Evolutionary conservation across 257 asterid genomes (phyloP).

Genomic region (Solanum tarapatanum): DNA sequence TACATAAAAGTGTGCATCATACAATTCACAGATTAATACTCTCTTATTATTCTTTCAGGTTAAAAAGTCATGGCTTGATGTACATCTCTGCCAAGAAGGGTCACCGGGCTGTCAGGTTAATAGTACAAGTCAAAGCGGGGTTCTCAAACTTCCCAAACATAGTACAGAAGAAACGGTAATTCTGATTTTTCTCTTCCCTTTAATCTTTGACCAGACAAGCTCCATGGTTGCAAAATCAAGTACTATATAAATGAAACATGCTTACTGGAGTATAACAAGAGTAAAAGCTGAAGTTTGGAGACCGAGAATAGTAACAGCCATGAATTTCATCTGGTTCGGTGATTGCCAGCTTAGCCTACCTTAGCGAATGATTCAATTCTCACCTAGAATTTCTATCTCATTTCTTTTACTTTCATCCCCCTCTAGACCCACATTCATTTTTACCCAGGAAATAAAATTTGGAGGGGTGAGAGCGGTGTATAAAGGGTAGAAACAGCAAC

Average conservation of each 20-base stretch:
- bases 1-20: not conserved
- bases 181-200: not conserved
- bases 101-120: constrained; percentile 66
- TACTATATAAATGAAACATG: not conserved
- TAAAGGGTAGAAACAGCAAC: not conserved
- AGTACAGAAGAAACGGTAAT: constrained; percentile 76
- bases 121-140: constrained; percentile 34
- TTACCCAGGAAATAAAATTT: not conserved
- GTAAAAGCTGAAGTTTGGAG: not conserved
- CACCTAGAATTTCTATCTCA: not conserved
- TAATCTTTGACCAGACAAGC: not conserved
- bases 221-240: not conserved
- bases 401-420: not conserved
- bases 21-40: not conserved
- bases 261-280: not conserved
- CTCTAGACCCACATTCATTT: not conserved
- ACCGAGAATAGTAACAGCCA: not conserved
- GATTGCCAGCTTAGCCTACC: not conserved
- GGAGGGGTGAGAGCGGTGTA: not conserved
- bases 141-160: constrained; percentile 68
- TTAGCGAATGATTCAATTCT: not conserved
- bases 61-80: constrained; percentile 88
- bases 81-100: constrained; percentile 81
- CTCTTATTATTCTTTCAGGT: constrained; percentile 35
- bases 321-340: not conserved